Percentiles rank a stretch among this genome's conserved stretches.
phyloP scores from a whole-genome alignment of 148 eudicot species.

The Amaranthus palmeri region DNA sequence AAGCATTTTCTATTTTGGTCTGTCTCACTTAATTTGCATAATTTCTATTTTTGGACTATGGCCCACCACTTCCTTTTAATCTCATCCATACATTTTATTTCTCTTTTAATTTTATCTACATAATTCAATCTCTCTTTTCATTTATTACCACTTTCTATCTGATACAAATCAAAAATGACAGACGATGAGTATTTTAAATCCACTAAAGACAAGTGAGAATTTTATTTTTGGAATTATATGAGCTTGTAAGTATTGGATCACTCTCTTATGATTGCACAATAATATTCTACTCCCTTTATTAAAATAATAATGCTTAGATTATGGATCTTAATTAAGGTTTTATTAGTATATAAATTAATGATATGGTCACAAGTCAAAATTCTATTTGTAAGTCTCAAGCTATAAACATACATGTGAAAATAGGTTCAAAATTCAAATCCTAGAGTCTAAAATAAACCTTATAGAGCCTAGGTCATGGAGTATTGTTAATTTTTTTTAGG shows the following conservation, averaged over 20 bases:
- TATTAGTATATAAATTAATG: background rate
- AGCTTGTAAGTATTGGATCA: background rate
- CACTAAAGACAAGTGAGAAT: background rate
- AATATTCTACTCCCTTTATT: background rate
- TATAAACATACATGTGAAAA: background rate
- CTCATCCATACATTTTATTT: background rate
- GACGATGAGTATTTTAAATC: too few species aligned
- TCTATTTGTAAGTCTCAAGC: background rate
- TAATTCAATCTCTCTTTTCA: background rate
- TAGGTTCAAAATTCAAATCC: background rate
- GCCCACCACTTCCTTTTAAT: background rate
- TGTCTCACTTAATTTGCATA: too few species aligned
- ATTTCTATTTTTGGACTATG: too few species aligned
- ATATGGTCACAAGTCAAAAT: background rate
- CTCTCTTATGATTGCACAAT: background rate
- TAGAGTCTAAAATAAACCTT: background rate
- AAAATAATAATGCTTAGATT: background rate
- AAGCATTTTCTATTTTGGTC: too few species aligned
- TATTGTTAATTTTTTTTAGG: background rate
- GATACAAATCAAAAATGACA: too few species aligned
- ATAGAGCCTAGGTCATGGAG: background rate
- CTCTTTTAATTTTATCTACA: too few species aligned
- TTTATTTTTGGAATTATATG: background rate
- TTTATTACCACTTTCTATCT: too few species aligned
- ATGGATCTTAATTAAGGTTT: constrained; percentile 5